Conservation (phyloP, 768 basidiomycete genomes). For the Boletus vermiculosoides region DNA sequence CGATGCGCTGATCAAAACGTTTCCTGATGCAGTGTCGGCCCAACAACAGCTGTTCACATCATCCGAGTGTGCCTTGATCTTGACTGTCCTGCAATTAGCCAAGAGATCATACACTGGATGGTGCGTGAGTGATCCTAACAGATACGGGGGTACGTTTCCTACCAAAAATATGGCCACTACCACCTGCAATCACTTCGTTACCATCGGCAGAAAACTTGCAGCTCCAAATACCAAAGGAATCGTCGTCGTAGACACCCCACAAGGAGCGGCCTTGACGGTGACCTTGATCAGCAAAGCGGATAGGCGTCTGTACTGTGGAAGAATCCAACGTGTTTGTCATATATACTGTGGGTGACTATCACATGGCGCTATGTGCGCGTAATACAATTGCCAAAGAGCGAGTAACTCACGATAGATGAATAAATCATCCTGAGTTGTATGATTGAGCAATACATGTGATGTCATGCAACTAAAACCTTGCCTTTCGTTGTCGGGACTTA, state of each 20-base stretch:
- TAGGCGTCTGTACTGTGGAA: constrained; percentile 58
- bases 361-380: constrained; percentile 1
- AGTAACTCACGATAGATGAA: constrained; percentile 66
- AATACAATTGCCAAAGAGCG: neutral
- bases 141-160: constrained; percentile 3
- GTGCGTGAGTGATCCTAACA: neutral
- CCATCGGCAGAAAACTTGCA: constrained; percentile 97
- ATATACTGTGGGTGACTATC: constrained; percentile 68
- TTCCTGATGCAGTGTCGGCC: constrained; percentile 90
- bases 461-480: constrained; percentile 48
- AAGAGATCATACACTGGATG: constrained; percentile 85
- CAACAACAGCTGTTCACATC: constrained; percentile 97
- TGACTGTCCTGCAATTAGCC: constrained; percentile 73
- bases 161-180: constrained; percentile 79
- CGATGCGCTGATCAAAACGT: constrained; percentile 91
- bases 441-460: constrained; percentile 27
- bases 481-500: constrained; percentile 88
- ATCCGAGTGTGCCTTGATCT: constrained; percentile 81
- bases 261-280: constrained; percentile 32
- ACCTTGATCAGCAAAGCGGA: constrained; percentile 53
- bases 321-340: constrained; percentile 72
- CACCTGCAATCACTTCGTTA: constrained; percentile 92
- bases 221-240: constrained; percentile 81
- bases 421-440: constrained; percentile 73
- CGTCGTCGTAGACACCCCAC: constrained; percentile 39